A percentile compares a stretch with the other conserved stretches of the same genome.
These are phyloP conservation scores for Gracilaria caudata DNA, from an alignment of 23 red algal genomes.

Conservation along the genomic window DNA sequence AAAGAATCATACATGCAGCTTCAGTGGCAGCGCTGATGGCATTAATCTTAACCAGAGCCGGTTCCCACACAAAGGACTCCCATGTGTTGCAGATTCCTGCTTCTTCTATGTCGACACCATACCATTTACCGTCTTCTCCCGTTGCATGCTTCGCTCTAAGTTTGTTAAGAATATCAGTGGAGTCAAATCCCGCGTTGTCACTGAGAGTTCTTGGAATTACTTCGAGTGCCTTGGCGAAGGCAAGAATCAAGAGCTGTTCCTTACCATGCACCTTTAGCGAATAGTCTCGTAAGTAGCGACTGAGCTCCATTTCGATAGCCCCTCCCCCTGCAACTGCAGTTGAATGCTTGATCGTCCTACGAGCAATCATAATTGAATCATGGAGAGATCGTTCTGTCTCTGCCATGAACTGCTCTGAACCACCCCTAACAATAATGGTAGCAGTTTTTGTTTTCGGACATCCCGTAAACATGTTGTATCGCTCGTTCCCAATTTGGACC, in stretches of 20 bases:
- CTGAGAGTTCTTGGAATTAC: constrained; percentile 94
- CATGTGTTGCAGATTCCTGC: constrained; percentile 90
- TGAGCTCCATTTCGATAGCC: constrained; percentile 97
- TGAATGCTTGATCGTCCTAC: constrained; percentile 92
- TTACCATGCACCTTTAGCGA: constrained; percentile 85
- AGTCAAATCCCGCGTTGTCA: constrained; percentile 98
- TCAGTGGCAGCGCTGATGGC: constrained; percentile 95
- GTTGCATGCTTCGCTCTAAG: constrained; percentile 88
- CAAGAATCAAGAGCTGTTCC: constrained; percentile 85
- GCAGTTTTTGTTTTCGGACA: constrained; percentile 92
- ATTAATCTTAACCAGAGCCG: constrained; percentile 88
- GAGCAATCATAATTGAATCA: constrained; percentile 98
- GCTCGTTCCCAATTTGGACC: constrained; percentile 90
- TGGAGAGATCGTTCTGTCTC: constrained; percentile 97
- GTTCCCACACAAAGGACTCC: constrained; percentile 94
- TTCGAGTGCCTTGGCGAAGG: constrained; percentile 94
- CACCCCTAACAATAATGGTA: constrained; percentile 92
- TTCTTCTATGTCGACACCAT: constrained; percentile 90
- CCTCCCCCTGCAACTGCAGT: constrained; percentile 89
- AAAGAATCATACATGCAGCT: constrained; percentile 94
- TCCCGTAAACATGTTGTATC: constrained; percentile 95
- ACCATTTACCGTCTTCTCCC: constrained; percentile 61
- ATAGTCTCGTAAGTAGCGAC: constrained; percentile 76
- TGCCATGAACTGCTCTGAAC: constrained; percentile 98
- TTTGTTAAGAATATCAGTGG: constrained; percentile 95